Percentiles rank a stretch among this genome's conserved stretches.
Conservation (phyloP, 495 filamentous ascomycete genomes). For the Aspergillus bertholletiae region DNA sequence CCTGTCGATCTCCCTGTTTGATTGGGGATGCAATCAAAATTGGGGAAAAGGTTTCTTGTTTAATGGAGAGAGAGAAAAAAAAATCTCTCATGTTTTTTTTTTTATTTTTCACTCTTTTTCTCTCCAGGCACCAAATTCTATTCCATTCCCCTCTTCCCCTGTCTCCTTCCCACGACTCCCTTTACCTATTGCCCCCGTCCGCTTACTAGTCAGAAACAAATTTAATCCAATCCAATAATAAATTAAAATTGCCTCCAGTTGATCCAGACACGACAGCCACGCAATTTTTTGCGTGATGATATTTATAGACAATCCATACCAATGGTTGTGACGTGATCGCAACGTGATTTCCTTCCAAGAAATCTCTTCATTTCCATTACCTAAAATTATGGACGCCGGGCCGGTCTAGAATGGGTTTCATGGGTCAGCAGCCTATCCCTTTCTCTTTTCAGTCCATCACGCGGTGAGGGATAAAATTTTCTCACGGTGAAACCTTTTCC, state of each 20-base stretch:
- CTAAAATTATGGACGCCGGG: neutral
- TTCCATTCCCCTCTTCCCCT: neutral
- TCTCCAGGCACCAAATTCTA: neutral
- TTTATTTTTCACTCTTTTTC: neutral
- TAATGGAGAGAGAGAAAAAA: too few species aligned
- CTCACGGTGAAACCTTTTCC: neutral
- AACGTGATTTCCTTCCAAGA: neutral
- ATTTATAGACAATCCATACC: neutral
- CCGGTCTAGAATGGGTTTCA: neutral
- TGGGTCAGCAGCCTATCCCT: neutral
- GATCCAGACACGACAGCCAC: too few species aligned
- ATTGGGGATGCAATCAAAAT: neutral
- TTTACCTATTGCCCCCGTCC: too few species aligned
- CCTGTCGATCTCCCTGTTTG: neutral
- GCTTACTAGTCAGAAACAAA: neutral
- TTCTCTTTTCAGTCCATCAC: neutral
- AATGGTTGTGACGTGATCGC: neutral
- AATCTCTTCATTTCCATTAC: neutral
- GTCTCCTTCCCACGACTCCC: too few species aligned
- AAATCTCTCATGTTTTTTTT: neutral
- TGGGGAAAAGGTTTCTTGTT: too few species aligned
- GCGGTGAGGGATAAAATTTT: neutral
- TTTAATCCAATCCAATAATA: neutral
- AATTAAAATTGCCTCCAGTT: neutral
- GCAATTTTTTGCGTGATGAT: neutral